Conservation (phyloP, 2,329 filamentous ascomycete species). For the Alternaria angustiovoidea region DNA sequence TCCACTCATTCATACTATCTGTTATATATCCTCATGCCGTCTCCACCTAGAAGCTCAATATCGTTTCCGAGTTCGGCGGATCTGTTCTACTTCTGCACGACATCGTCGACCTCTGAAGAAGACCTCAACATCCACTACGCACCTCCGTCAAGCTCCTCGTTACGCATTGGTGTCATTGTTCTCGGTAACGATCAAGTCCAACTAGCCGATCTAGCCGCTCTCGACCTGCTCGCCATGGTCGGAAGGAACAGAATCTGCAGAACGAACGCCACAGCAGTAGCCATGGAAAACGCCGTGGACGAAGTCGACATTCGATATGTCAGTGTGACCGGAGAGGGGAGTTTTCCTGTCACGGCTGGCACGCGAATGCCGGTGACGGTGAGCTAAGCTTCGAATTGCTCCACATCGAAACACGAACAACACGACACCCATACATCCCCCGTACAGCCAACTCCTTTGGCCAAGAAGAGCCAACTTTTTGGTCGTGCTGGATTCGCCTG, state of each 20-base stretch:
- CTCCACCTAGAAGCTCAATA: constrained; percentile 43
- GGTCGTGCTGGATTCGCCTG: constrained; percentile 46
- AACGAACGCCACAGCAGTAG: constrained; percentile 31
- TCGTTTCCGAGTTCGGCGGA: constrained; percentile 47
- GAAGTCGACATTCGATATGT: constrained; percentile 50
- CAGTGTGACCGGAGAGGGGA: constrained; percentile 48
- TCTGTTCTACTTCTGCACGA: constrained; percentile 49
- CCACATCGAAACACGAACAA: constrained; percentile 29
- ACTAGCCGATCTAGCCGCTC: constrained; percentile 43
- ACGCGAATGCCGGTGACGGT: constrained; percentile 50
- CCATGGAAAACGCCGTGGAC: constrained; percentile 45
- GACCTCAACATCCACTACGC: constrained; percentile 44
- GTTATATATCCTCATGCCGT: constrained; percentile 37
- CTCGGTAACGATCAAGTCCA: constrained; percentile 41
- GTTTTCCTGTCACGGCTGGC: constrained; percentile 47
- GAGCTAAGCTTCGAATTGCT: constrained; percentile 43
- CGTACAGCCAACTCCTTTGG: constrained; percentile 29
- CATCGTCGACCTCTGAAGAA: constrained; percentile 44
- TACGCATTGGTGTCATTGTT: constrained; percentile 45
- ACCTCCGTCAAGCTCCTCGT: constrained; percentile 45
- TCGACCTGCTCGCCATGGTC: constrained; percentile 46
- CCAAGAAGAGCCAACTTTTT: constrained; percentile 41
- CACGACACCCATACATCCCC: constrained; percentile 17
- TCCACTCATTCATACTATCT: background rate
- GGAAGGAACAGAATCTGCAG: constrained; percentile 38